Evolutionary conservation across 2,329 filamentous ascomycete genomes (phyloP), one percentile per base, ranked within the genome.

Genomic region (Exophiala xenobiotica): DNA sequence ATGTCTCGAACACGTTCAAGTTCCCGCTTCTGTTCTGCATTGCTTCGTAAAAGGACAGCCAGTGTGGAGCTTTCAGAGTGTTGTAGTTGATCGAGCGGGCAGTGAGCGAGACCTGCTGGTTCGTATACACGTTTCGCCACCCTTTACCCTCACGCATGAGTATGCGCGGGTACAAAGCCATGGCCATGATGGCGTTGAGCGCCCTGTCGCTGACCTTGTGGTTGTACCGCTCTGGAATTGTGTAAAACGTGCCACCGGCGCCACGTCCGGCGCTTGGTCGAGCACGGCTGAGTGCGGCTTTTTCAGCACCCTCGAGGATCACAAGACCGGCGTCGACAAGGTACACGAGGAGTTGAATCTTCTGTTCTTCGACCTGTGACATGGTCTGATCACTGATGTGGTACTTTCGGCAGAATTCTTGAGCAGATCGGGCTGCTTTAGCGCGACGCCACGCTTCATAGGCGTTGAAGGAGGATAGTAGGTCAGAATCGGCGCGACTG

Each of bases 121-220:
- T 96, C 72, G 96, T 97, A 46, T 88, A 84, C 53, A 96, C 84
- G 61, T 96, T 97, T 49, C 91, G 85, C 78, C 91, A 87, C 9
- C 88, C 90, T 72, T 90, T 95, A 43, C 82, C 83, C 63, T 97
- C 91, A 49, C 87, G 83, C 20, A 87, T 82, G 3, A 97, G 78
- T 12, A 99, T 80, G 64, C 96, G 96, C 1, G 93, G 93, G 64
- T 99, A 97, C 73, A 99, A 96, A 46, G 89, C 91, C 82, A 89
- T 95, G 0, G 90, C 88, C 61, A 96, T 87, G 35, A 96, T 87
- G 0, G 90, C 87, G 54, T 85, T 82, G 4, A 90, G 78, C 19
- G 96, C 77, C 1, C 85, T 63, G 60, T 99, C 91, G 56, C 95
- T 92, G 48, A 85, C 80, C 57, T 87, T 90, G 65, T 93, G 23